Evolutionary conservation across 2,329 filamentous ascomycete species (phyloP).

Genomic region (Cercospora sesami): DNA sequence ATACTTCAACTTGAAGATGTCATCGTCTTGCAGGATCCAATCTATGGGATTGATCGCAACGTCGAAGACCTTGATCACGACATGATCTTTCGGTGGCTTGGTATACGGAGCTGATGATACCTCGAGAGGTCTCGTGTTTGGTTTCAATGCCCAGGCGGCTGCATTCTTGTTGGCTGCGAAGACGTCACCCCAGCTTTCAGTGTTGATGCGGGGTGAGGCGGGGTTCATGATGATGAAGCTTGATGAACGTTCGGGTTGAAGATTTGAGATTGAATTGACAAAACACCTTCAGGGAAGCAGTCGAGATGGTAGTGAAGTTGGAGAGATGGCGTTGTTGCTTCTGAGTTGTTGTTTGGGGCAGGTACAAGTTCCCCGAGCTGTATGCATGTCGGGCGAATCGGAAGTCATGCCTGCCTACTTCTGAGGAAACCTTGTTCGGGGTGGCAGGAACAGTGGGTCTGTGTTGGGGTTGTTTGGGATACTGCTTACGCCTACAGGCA

Average conservation of each 20-base stretch:
- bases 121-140: slow-evolving; percentile 36
- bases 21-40: slow-evolving; percentile 41
- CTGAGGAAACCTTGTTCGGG: not conserved
- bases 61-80: slow-evolving; percentile 44
- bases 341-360: not conserved
- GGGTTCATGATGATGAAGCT: not conserved
- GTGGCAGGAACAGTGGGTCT: not conserved
- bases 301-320: not conserved
- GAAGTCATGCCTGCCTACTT: not conserved
- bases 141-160: slow-evolving; percentile 41
- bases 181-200: slow-evolving; percentile 1
- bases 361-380: not conserved
- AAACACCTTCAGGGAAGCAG: not conserved
- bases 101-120: slow-evolving; percentile 43
- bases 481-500: not conserved
- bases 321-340: not conserved
- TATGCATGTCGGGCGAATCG: slow-evolving; percentile 1
- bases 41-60: slow-evolving; percentile 49
- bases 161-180: slow-evolving; percentile 30
- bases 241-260: not conserved
- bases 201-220: slow-evolving; percentile 4
- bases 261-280: not conserved
- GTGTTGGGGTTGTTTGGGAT: not conserved
- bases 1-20: slow-evolving; percentile 38
- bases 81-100: slow-evolving; percentile 39